phyloP scores from a whole-genome alignment of 2,329 filamentous ascomycete species.

The Penicillium sp. region DNA sequence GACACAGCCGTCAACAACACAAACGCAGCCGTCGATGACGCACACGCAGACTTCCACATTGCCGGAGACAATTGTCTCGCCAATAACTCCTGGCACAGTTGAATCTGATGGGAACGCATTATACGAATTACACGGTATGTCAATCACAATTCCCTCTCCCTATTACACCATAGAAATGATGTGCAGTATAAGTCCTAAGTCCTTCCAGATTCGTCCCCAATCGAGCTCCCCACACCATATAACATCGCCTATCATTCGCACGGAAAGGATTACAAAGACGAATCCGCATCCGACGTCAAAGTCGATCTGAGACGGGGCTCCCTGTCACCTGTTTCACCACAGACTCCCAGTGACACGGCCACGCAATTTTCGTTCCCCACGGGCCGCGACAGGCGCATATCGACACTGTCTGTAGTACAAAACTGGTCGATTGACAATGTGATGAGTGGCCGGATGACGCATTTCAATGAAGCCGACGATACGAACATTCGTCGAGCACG shows the following conservation, averaged over 20 bases:
- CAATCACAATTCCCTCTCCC: background rate
- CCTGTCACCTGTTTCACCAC: slow-evolving; percentile 1
- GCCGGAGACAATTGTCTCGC: slow-evolving; percentile 1
- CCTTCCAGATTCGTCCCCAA: background rate
- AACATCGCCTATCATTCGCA: background rate
- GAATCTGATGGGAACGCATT: slow-evolving; percentile 4
- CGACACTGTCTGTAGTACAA: background rate
- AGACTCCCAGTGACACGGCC: background rate
- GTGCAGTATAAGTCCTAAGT: background rate
- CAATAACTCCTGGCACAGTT: slow-evolving; percentile 2
- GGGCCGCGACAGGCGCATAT: background rate
- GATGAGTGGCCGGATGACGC: background rate
- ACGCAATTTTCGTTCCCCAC: background rate
- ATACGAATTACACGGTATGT: slow-evolving; percentile 8
- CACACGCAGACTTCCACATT: slow-evolving; percentile 2
- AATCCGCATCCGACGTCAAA: background rate
- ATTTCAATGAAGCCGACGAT: slow-evolving; percentile 1
- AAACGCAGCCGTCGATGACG: background rate
- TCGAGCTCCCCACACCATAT: slow-evolving; percentile 3
- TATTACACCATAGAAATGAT: background rate
- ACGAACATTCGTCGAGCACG: background rate
- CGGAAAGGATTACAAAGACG: background rate
- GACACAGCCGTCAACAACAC: background rate
- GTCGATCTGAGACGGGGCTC: background rate
- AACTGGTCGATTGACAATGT: slow-evolving; percentile 4